Percentiles rank a stretch among this genome's conserved stretches.
phyloP scores from a whole-genome alignment of 495 filamentous ascomycete genomes.

The Aspergillus sclerotioniger region DNA sequence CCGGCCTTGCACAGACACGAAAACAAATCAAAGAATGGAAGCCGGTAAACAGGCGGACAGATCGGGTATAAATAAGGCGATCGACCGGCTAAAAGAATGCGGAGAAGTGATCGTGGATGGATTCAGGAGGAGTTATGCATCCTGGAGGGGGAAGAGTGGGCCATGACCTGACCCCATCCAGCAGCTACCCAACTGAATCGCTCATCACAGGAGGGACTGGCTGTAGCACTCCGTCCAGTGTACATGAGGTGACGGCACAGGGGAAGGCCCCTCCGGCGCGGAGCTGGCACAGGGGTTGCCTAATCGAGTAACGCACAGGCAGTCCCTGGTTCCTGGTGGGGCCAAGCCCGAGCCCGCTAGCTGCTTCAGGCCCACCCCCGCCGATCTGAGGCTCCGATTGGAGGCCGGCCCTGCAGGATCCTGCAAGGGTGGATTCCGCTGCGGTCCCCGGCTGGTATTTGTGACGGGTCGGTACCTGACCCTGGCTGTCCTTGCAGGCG shows the following conservation, averaged over 20 bases:
- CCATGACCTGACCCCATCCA: no score
- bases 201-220: no score
- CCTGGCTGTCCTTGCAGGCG: background rate
- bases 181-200: no score
- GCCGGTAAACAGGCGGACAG: slow-evolving; percentile 1
- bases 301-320: background rate
- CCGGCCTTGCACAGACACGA: background rate
- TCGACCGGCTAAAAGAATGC: background rate
- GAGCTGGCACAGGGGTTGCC: background rate
- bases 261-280: background rate
- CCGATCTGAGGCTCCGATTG: background rate
- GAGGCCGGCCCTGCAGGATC: background rate
- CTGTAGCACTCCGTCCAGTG: no score
- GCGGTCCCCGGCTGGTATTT: background rate
- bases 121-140: background rate
- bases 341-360: background rate
- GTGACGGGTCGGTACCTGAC: background rate
- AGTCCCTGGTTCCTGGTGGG: slow-evolving; percentile 1
- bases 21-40: slow-evolving; percentile 2
- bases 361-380: background rate
- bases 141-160: background rate
- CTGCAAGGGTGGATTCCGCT: background rate
- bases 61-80: slow-evolving; percentile 5
- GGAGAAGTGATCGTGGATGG: background rate
- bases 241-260: background rate